Evolutionary conservation across 371 early-diverging fungal species (phyloP), one percentile per base, ranked within the genome.

Genomic region (Nematocida ausubeli): DNA sequence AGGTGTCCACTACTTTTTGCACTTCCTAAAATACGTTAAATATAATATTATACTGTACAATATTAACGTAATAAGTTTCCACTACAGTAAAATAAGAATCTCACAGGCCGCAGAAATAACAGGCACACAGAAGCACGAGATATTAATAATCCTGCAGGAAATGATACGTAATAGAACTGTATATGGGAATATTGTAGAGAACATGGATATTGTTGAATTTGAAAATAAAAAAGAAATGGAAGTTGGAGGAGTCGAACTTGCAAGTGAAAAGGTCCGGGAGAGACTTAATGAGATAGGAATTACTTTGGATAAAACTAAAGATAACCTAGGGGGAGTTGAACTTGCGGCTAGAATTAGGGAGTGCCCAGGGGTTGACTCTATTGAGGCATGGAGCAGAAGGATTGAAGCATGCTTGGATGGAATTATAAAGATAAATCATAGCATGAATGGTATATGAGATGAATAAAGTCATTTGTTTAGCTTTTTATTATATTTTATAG

Each of bases 11-110:
- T n/a, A n/a, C n/a, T n/a, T n/a, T n/a, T n/a, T n/a, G n/a, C n/a
- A n/a, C n/a, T n/a, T n/a, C n/a, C n/a, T n/a, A n/a, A n/a, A n/a
- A n/a, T n/a, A n/a, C n/a, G 49, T 63, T 2, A 32, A 58, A 1
- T 22, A 63, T 26, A 72, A n/a, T 4, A n/a, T 86, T 7, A 52
- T 80, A 47, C 67, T 82, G 26, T 84, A 86, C 57, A 86, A 86
- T 65, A 63, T 83, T 32, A 40, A 19, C 22, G 81, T 83, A 26
- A 42, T 84, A 24, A 50, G 42, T n/a, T 81, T 56, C 26, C 83
- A 63, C 68, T 82, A 71, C 73, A 80, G 66, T 16, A 44, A 47
- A 14, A 80, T 84, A 42, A 30, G 24, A n/a, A 54, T 84, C 7
- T n/a, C 28, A 2, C 26, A 79, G 6, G 56, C 83, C 14, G 34